Percentiles rank a stretch among this genome's conserved stretches.
Conservation (phyloP, 345 rosid genomes). For the Gossypium anomalum region DNA sequence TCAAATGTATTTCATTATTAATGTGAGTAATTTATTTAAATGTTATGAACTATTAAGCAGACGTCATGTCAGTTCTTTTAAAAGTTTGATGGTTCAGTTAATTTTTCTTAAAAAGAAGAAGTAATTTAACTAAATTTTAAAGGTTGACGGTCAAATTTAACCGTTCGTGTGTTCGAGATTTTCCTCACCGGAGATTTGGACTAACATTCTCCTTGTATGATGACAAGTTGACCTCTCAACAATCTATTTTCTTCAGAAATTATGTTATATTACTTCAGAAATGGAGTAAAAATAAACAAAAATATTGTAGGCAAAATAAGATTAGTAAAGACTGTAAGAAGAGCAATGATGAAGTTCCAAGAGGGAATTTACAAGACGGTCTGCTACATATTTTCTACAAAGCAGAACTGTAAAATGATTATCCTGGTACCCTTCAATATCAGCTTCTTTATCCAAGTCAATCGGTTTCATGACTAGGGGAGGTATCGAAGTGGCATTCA, state of each 20-base stretch:
- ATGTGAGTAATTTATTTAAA: too few species aligned
- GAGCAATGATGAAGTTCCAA: not conserved
- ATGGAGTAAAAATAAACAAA: not conserved
- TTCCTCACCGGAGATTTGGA: too few species aligned
- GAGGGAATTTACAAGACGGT: conserved; percentile 6
- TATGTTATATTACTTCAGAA: not conserved
- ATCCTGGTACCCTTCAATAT: conserved; percentile 10
- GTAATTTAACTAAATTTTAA: too few species aligned
- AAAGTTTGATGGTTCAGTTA: too few species aligned
- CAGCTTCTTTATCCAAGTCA: conserved; percentile 17
- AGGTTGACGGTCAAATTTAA: too few species aligned
- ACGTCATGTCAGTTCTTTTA: too few species aligned
- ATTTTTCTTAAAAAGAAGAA: too few species aligned
- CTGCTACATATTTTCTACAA: conserved; percentile 9
- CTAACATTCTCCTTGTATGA: not conserved
- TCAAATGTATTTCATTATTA: too few species aligned
- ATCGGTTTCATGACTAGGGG: conserved; percentile 19
- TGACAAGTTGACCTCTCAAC: conserved; percentile 8
- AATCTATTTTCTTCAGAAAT: not conserved
- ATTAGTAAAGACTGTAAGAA: conserved; percentile 3
- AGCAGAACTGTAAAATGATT: conserved; percentile 6
- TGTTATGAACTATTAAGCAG: too few species aligned
- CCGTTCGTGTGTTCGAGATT: too few species aligned
- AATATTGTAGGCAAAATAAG: not conserved
- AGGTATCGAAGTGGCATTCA: conserved; percentile 31